Conservation (phyloP, 352 stramenopile species). For the Globisporangium nunn region DNA sequence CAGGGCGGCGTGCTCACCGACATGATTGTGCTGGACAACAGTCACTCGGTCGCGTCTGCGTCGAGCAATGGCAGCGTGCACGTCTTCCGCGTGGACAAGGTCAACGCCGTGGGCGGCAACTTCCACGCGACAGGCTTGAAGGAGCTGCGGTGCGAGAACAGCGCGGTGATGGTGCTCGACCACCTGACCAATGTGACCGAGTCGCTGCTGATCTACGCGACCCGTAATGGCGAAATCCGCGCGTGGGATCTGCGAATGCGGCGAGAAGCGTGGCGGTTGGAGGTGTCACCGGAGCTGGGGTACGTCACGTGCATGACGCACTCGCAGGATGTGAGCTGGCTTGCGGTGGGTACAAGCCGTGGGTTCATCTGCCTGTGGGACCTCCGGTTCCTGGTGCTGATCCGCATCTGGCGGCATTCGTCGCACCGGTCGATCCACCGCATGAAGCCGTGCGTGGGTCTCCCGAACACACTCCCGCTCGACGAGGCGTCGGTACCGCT, state of each 20-base stretch:
- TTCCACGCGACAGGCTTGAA: constrained; percentile 66
- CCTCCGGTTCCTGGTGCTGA: constrained; percentile 91
- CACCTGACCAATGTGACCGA: constrained; percentile 95
- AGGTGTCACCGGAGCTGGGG: constrained; percentile 90
- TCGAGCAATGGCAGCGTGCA: constrained; percentile 90
- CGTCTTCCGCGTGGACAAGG: constrained; percentile 94
- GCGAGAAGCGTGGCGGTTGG: constrained; percentile 89
- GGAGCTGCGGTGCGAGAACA: constrained; percentile 75
- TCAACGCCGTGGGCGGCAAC: constrained; percentile 58
- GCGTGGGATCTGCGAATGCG: constrained; percentile 91
- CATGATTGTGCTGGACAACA: constrained; percentile 94
- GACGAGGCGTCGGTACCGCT: constrained; percentile 81
- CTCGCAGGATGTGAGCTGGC: constrained; percentile 92
- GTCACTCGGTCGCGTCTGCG: constrained; percentile 91
- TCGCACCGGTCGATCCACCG: constrained; percentile 86
- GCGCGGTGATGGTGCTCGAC: constrained; percentile 92
- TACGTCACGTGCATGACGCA: constrained; percentile 95
- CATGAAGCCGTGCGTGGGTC: constrained; percentile 74
- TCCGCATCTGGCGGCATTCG: constrained; percentile 96
- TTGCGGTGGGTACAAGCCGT: constrained; percentile 90
- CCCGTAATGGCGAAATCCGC: constrained; percentile 84
- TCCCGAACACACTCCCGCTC: constrained; percentile 72
- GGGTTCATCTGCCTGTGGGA: constrained; percentile 97
- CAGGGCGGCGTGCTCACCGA: constrained; percentile 91
- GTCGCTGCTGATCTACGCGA: constrained; percentile 92